These are phyloP conservation scores for Xylaria sp. DNA, from an alignment of 2,329 filamentous ascomycete genomes.

Conservation along the genomic window DNA sequence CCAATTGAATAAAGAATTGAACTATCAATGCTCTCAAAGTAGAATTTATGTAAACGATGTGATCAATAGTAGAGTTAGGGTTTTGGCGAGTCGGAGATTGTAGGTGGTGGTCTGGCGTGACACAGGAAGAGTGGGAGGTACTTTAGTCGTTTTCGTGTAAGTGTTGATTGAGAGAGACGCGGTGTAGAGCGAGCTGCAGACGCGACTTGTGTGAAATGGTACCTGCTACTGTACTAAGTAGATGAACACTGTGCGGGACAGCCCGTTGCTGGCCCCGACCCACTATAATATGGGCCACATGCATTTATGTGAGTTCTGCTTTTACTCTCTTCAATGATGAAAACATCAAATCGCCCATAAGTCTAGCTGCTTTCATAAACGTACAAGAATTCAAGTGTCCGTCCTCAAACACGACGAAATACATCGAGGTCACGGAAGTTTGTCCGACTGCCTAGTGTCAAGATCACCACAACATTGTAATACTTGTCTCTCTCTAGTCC, in stretches of 20 bases:
- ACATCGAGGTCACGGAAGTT: too few relatives aligned
- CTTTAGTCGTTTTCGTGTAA: conserved; percentile 33
- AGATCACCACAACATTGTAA: too few relatives aligned
- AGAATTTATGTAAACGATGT: conserved; percentile 30
- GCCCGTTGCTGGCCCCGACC: neutral
- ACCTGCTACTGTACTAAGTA: neutral
- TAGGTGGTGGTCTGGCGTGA: conserved; percentile 23
- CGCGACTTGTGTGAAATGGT: conserved; percentile 39
- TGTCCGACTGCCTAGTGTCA: too few relatives aligned
- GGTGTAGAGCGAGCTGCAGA: conserved; percentile 35
- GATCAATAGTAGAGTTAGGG: conserved; percentile 7
- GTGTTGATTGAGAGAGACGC: conserved; percentile 40
- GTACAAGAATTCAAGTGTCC: too few relatives aligned
- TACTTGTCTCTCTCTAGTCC: too few relatives aligned
- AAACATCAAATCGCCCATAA: neutral
- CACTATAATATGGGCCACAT: conserved; percentile 5
- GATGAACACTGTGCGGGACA: conserved; percentile 32
- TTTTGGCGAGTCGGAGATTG: conserved; percentile 13
- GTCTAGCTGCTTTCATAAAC: too few relatives aligned
- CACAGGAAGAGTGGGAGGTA: conserved; percentile 25
- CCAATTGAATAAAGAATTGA: conserved; percentile 28
- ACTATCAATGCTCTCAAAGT: conserved; percentile 36
- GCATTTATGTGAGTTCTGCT: neutral
- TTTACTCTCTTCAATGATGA: neutral
- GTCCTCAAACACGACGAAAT: too few relatives aligned